phyloP scores from a whole-genome alignment of 2,329 filamentous ascomycete genomes.

The Trichocomaceae sp. region DNA sequence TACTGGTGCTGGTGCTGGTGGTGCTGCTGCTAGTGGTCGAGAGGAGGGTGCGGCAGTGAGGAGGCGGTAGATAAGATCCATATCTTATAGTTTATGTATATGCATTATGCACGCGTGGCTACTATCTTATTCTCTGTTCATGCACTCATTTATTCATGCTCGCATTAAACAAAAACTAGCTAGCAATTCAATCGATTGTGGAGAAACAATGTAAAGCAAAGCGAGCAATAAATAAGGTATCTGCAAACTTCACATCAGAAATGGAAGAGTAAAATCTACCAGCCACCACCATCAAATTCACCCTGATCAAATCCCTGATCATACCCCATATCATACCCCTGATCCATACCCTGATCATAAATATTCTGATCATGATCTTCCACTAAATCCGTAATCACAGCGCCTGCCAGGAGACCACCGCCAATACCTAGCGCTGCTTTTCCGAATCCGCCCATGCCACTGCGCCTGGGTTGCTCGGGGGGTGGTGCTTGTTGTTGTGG shows the following conservation, averaged over 20 bases:
- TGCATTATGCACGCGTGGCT: no score
- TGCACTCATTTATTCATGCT: neutral
- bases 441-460: conserved; percentile 62
- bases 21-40: conserved; percentile 22
- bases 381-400: conserved; percentile 62
- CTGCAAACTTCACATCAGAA: no score
- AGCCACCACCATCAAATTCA: conserved; percentile 24
- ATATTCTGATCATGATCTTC: conserved; percentile 57
- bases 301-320: conserved; percentile 25
- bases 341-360: conserved; percentile 23
- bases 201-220: neutral
- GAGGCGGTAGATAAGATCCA: conserved; percentile 27
- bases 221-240: neutral
- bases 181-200: neutral
- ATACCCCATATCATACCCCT: conserved; percentile 25
- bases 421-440: conserved; percentile 72
- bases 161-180: neutral
- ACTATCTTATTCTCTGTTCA: no score
- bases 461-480: conserved; percentile 32
- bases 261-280: conserved; percentile 13
- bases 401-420: conserved; percentile 73
- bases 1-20: conserved; percentile 16
- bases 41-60: conserved; percentile 23
- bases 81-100: no score
- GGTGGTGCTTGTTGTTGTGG: conserved; percentile 23